These are phyloP conservation scores for Talinum fruticosum DNA, from an alignment of 148 eudicot species.

Conservation along the genomic window DNA sequence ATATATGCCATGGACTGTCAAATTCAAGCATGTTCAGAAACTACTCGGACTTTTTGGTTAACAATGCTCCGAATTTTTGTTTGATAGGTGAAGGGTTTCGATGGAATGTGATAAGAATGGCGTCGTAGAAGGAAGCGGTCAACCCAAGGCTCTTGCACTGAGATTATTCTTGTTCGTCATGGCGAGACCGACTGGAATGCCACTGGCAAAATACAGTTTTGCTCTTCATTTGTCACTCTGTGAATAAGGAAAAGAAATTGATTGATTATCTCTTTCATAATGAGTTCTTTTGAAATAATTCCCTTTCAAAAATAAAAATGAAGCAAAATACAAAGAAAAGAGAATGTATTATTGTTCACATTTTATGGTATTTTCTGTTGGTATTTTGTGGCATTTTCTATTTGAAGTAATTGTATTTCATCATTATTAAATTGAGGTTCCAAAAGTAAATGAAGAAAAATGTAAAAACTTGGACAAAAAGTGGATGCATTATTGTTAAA, in stretches of 20 bases:
- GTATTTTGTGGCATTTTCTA: too few relatives aligned
- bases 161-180: constrained; percentile 31
- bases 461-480: too few relatives aligned
- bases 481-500: too few relatives aligned
- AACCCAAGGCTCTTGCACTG: constrained; percentile 15
- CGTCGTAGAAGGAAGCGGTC: background rate
- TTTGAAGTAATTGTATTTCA: too few relatives aligned
- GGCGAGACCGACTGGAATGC: constrained; percentile 75
- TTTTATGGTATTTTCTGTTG: background rate
- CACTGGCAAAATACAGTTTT: constrained; percentile 60
- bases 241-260: background rate
- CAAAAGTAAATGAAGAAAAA: too few relatives aligned
- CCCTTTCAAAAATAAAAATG: background rate
- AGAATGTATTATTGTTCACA: background rate
- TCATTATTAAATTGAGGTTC: too few relatives aligned
- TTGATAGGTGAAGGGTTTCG: constrained; percentile 9
- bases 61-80: background rate
- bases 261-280: background rate
- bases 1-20: background rate
- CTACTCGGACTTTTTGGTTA: too few relatives aligned
- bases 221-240: background rate
- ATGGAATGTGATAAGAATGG: constrained; percentile 11
- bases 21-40: too few relatives aligned
- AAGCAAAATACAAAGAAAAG: too few relatives aligned
- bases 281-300: background rate